Evolutionary conservation across 176 grass and related monocot species (phyloP), one percentile per base, ranked within the genome.

Genomic region (Zea mays): DNA sequence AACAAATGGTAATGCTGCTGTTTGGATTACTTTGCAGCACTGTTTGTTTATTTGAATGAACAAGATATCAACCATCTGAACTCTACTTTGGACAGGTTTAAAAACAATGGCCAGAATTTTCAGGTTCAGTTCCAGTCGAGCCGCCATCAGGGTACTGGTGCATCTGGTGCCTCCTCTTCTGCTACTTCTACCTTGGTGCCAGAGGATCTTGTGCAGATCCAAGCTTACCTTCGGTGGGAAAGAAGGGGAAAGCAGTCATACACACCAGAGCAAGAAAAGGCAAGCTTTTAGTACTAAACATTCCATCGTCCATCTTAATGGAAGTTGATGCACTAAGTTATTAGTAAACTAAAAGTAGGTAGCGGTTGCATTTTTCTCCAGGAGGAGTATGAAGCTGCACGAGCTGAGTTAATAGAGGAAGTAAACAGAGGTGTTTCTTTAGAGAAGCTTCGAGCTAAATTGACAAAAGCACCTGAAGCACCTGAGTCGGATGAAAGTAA

Each of bases 221-320:
- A 99, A 89, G 88, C 96, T 39, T 99, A 93, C 85, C 71, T 99
- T 81, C 87, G 92, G 41, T 99, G 96, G 96, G 96, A 99, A 90
- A 92, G 92, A 85, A 90, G 79, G 2, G 96, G 96, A 81, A 99
- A 92, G 47, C 90, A 90, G 77, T 89, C 86, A 74, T 99, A 99
- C 83, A 85, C 90, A 75, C 85, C 92, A 69, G 90, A 99, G 63
- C 85, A 93, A 82, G 96, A 99, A 82, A 93, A 90, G 96, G 96
- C 49, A 83, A 70, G 73, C 12, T 85, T 56, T 63, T 59, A 57
- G 45, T 67, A 62, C 52, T 54, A 52, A 47, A 69, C 62, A 41
- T 0, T 71, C 13, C 15, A 2, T 65, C 61, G 62, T 73, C 68
- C 65, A 34, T 82, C 47, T 48, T 9, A 34, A 90, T 81, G 20